Conservation (phyloP, 768 basidiomycete genomes). For the Mycena galericulata region DNA sequence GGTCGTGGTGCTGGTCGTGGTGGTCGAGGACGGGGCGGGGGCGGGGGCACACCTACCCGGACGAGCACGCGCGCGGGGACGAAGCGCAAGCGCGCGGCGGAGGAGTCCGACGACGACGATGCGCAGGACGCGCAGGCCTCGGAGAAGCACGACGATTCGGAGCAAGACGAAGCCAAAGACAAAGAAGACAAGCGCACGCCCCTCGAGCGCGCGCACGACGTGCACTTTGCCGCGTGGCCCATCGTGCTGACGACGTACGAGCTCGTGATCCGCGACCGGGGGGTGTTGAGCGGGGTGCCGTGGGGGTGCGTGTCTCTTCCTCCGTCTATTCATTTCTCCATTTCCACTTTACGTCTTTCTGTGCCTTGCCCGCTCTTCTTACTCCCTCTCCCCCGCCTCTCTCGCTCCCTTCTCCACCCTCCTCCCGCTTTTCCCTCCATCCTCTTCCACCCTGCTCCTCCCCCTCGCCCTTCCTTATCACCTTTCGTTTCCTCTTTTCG, state of each 20-base stretch:
- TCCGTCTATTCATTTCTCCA: no score
- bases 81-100: constrained; percentile 34
- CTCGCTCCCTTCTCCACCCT: no score
- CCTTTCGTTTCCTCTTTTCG: no score
- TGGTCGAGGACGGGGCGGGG: background rate
- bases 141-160: constrained; percentile 32
- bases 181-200: no score
- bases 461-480: no score
- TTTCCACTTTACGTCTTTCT: no score
- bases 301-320: constrained; percentile 27
- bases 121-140: constrained; percentile 30
- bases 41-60: background rate
- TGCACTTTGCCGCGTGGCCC: constrained; percentile 60
- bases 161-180: no score
- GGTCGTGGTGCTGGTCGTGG: background rate
- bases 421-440: no score
- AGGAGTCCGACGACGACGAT: constrained; percentile 29
- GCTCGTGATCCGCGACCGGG: constrained; percentile 87
- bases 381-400: no score
- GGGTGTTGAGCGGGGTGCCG: constrained; percentile 40
- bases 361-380: no score
- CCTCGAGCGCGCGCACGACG: constrained; percentile 16
- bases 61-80: constrained; percentile 13
- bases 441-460: no score
- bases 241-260: constrained; percentile 94